A percentile compares a stretch with the other conserved stretches of the same genome.
Conservation (phyloP, 768 basidiomycete genomes). For the Glaciozyma antarctica region DNA sequence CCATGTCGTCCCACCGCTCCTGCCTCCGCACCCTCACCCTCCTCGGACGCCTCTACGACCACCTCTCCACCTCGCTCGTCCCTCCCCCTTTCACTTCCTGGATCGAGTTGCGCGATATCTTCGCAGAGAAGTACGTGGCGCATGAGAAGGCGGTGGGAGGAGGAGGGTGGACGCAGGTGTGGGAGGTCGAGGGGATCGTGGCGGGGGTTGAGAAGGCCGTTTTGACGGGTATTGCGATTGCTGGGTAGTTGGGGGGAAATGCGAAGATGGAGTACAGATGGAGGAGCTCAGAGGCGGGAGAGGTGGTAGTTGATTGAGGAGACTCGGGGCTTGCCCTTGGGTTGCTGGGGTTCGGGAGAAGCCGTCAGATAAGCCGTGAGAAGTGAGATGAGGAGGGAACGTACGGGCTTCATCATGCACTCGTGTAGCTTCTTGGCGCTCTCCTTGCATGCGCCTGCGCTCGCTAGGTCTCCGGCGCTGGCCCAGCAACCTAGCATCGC, state of each 20-base stretch:
- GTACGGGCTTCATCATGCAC: conserved; percentile 77
- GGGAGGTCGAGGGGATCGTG: conserved; percentile 1
- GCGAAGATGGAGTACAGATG: not conserved
- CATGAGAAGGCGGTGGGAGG: not conserved
- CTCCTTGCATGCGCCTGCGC: conserved; percentile 50
- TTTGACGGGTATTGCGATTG: not conserved
- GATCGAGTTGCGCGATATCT: not conserved
- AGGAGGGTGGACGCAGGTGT: not conserved
- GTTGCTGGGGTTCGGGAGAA: conserved; percentile 46
- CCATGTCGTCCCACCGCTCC: not conserved
- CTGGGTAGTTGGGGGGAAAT: not conserved
- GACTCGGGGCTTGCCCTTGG: conserved; percentile 56
- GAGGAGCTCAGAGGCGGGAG: conserved; percentile 3
- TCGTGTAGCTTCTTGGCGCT: conserved; percentile 56
- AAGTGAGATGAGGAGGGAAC: conserved; percentile 37
- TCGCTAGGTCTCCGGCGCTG: conserved; percentile 55
- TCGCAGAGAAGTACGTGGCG: not conserved
- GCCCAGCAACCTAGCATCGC: conserved; percentile 83
- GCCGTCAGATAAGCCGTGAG: conserved; percentile 8
- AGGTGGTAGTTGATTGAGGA: conserved; percentile 86
- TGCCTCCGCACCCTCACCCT: not conserved
- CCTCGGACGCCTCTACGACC: conserved; percentile 10
- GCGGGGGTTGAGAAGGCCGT: not conserved
- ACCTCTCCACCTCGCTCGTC: not conserved
- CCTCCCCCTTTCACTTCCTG: not conserved